A percentile compares a stretch with the other conserved stretches of the same genome.
These are phyloP conservation scores for Leccinum subtestaceum DNA, from an alignment of 768 basidiomycete genomes.

Conservation along the genomic window DNA sequence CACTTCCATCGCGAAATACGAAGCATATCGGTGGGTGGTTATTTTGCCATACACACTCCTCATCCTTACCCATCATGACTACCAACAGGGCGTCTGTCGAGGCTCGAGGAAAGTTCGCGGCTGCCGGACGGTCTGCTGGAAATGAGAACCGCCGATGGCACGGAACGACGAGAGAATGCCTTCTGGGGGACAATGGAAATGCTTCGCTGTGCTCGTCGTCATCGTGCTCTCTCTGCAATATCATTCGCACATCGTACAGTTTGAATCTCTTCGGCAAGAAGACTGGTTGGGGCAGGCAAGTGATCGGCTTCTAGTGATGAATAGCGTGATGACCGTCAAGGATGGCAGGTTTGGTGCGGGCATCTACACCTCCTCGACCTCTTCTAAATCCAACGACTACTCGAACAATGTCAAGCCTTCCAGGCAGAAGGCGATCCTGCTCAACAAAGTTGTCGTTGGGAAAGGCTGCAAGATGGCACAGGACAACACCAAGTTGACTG, in stretches of 20 bases:
- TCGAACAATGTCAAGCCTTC: conserved; percentile 57
- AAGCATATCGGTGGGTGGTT: conserved; percentile 53
- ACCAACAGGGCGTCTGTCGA: conserved; percentile 51
- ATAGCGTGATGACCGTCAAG: conserved; percentile 5
- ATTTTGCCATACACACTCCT: background rate
- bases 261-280: conserved; percentile 63
- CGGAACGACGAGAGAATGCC: conserved; percentile 65
- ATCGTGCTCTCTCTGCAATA: conserved; percentile 61
- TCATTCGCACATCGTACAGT: conserved; percentile 63
- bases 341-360: conserved; percentile 59
- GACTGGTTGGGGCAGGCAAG: conserved; percentile 68
- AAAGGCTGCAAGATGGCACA: conserved; percentile 65
- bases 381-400: conserved; percentile 79
- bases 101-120: conserved; percentile 53
- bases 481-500: conserved; percentile 51
- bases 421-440: conserved; percentile 58
- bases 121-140: conserved; percentile 53
- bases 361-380: conserved; percentile 74
- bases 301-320: background rate
- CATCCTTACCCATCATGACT: conserved; percentile 1
- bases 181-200: conserved; percentile 60
- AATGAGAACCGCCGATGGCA: conserved; percentile 79
- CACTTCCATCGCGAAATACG: conserved; percentile 51
- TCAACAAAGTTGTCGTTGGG: conserved; percentile 73
- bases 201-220: conserved; percentile 48